Percentiles rank a stretch among this genome's conserved stretches.
These are phyloP conservation scores for Grigorovia yakushimaensis DNA, from an alignment of 805 yeast species.

Conservation along the genomic window DNA sequence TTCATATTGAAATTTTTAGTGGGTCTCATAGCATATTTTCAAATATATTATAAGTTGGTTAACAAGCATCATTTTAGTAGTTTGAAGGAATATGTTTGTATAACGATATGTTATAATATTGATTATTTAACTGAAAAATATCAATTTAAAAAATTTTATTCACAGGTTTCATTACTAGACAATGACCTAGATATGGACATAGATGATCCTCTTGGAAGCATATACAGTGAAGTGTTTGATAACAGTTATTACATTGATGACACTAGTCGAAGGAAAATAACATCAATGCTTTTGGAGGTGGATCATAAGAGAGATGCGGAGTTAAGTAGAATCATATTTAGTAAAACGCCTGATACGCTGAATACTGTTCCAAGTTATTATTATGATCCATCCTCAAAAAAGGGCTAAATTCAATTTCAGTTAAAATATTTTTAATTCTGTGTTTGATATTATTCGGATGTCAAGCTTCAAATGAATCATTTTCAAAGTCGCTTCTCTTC, in stretches of 20 bases:
- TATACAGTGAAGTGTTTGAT: neutral
- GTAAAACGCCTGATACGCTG: slow-evolving; percentile 6
- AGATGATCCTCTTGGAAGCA: neutral
- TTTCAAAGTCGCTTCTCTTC: no score
- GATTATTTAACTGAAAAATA: slow-evolving; percentile 32
- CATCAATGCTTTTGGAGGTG: neutral
- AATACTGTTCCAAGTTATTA: slow-evolving; percentile 11
- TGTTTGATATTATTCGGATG: no score
- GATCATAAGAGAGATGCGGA: slow-evolving; percentile 2
- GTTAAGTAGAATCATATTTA: slow-evolving; percentile 3
- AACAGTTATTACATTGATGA: neutral
- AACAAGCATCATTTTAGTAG: slow-evolving; percentile 32
- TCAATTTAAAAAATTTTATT: slow-evolving; percentile 8
- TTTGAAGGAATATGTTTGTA: slow-evolving; percentile 53
- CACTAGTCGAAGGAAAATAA: neutral
- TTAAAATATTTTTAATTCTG: no score
- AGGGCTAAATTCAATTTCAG: neutral
- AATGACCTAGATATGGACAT: neutral
- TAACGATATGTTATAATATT: slow-evolving; percentile 48
- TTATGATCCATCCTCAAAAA: slow-evolving; percentile 1
- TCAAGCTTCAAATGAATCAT: no score
- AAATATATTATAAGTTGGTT: slow-evolving; percentile 39
- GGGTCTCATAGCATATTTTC: slow-evolving; percentile 45
- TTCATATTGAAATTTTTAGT: slow-evolving; percentile 48
- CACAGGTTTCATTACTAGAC: slow-evolving; percentile 3